Evolutionary conservation across 129 eudicot species (phyloP).

Genomic region (Cynara cardunculus): DNA sequence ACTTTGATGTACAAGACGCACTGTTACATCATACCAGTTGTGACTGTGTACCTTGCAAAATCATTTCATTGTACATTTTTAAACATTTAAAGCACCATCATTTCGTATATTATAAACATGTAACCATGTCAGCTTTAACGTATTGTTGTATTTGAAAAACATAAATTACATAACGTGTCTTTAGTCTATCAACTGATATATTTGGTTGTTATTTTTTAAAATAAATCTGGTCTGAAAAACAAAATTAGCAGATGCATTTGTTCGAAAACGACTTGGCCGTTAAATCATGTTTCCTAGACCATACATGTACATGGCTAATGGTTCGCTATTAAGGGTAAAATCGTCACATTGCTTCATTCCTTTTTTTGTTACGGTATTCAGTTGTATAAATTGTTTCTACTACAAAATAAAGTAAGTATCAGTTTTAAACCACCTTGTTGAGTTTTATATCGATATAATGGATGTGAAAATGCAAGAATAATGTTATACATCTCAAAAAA

Average conservation of each 20-base stretch:
- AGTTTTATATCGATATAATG: neutral
- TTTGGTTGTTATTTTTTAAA: neutral
- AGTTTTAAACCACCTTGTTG: neutral
- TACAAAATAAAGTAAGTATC: neutral
- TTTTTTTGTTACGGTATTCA: neutral
- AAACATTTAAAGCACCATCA: no score
- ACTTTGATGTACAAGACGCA: neutral
- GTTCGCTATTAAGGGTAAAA: neutral
- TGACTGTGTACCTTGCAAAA: neutral
- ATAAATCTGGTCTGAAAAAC: neutral
- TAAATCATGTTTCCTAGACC: neutral
- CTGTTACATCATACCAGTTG: neutral
- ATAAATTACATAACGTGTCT: neutral
- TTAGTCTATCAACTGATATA: neutral
- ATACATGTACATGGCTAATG: neutral
- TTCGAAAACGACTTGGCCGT: neutral
- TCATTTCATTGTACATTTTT: neutral
- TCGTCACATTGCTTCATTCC: neutral
- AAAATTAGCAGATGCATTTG: neutral
- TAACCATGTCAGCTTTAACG: no score
- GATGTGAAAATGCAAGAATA: neutral
- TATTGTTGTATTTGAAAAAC: no score
- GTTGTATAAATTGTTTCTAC: neutral
- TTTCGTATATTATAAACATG: no score
- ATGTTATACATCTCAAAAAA: neutral